phyloP scores from a whole-genome alignment of 176 grass and related monocot species.

The Bromus sterilis region DNA sequence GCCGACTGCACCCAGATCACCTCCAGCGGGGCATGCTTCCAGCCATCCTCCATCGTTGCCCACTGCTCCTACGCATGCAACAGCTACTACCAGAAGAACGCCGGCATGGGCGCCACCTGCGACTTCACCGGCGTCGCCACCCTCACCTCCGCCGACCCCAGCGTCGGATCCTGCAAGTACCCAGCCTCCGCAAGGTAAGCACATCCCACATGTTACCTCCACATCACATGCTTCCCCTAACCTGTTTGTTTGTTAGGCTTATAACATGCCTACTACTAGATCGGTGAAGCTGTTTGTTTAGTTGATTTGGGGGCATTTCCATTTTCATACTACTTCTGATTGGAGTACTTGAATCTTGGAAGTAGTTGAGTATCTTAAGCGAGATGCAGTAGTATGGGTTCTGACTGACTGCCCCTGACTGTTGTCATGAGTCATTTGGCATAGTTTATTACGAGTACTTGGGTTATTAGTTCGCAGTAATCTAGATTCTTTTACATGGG shows the following conservation, averaged over 20 bases:
- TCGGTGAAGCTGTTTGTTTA: not conserved
- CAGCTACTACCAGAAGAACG: constrained; percentile 73
- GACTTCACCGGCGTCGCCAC: constrained; percentile 60
- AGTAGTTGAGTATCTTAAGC: not conserved
- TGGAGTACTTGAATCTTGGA: constrained; percentile 13
- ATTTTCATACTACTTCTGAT: not conserved
- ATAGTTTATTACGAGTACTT: not conserved
- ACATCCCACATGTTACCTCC: not conserved
- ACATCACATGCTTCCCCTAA: not conserved
- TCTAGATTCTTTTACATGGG: not conserved
- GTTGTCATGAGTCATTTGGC: not conserved
- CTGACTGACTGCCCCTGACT: not conserved
- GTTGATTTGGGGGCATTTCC: not conserved
- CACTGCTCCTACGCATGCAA: constrained; percentile 83
- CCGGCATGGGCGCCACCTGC: constrained; percentile 34
- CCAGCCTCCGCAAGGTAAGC: constrained; percentile 9
- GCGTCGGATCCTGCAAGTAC: constrained; percentile 43
- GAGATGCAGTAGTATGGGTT: not conserved
- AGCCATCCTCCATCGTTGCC: constrained; percentile 24
- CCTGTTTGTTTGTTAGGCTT: not conserved
- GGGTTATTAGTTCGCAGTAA: not conserved
- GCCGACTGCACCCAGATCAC: constrained; percentile 61
- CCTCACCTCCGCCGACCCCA: constrained; percentile 38
- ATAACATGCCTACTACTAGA: not conserved
- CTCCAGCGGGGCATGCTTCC: constrained; percentile 38